Conservation (phyloP, 306 rosid species). For the Boehmeria nivea region DNA sequence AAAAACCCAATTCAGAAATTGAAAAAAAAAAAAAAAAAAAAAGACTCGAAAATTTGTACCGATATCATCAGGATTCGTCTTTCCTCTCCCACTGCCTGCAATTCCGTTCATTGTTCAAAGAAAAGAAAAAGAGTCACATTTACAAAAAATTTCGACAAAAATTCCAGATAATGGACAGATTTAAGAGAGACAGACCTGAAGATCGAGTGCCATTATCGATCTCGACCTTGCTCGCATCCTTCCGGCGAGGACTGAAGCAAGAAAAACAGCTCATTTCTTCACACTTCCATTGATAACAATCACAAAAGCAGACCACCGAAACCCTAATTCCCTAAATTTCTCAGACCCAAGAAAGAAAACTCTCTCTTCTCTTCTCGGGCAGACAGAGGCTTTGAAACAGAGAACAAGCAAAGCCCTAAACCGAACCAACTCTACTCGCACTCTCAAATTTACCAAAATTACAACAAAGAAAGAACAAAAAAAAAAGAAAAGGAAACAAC, state of each 20-base stretch:
- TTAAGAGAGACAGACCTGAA: constrained; percentile 19
- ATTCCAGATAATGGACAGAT: not conserved
- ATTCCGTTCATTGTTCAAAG: constrained; percentile 1
- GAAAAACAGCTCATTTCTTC: constrained; percentile 46
- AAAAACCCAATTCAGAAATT: not conserved
- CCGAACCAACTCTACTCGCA: constrained; percentile 2
- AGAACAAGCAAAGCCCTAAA: too few species aligned
- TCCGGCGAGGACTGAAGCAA: constrained; percentile 36
- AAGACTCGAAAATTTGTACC: constrained; percentile 17
- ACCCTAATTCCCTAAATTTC: constrained; percentile 1
- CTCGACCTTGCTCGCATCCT: constrained; percentile 42
- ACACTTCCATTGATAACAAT: not conserved
- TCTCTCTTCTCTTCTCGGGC: constrained; percentile 10
- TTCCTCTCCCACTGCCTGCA: constrained; percentile 44
- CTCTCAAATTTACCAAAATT: not conserved
- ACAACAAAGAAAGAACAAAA: not conserved
- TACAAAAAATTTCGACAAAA: not conserved
- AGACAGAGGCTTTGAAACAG: too few species aligned
- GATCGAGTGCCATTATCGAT: constrained; percentile 35
- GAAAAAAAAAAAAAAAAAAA: not conserved
- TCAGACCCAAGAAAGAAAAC: not conserved
- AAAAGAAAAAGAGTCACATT: not conserved
- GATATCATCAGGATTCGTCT: constrained; percentile 12
- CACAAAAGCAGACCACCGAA: constrained; percentile 1
- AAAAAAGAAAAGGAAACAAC: too few species aligned